phyloP scores from a whole-genome alignment of 108 stramenopile species.

The Nannochloropsis salina region DNA sequence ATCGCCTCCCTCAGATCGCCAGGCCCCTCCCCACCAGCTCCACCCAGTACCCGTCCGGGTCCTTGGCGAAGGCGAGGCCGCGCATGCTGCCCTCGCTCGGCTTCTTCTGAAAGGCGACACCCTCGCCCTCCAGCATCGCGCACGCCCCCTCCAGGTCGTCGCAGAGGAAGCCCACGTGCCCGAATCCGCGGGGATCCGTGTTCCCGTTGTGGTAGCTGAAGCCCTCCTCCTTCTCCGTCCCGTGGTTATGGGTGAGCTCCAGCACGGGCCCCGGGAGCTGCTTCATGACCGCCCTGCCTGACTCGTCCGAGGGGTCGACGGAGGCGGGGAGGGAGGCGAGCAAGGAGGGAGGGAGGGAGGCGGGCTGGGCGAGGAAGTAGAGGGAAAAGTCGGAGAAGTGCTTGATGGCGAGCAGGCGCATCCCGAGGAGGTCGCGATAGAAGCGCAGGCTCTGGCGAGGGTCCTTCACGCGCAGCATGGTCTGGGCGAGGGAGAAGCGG shows the following conservation, averaged over 20 bases:
- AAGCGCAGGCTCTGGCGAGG: conserved; percentile 72
- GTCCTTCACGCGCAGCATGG: conserved; percentile 93
- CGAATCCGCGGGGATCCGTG: conserved; percentile 75
- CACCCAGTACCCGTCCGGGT: conserved; percentile 78
- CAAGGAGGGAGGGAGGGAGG: not conserved
- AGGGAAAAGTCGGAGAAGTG: conserved; percentile 79
- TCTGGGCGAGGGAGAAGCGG: conserved; percentile 78
- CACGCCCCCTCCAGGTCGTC: conserved; percentile 78
- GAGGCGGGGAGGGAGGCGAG: not conserved
- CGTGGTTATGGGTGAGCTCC: conserved; percentile 86
- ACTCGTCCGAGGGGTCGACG: conserved; percentile 50
- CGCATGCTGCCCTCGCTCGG: conserved; percentile 74
- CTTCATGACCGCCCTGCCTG: not conserved
- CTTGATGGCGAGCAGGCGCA: conserved; percentile 62
- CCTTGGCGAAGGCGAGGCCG: conserved; percentile 65
- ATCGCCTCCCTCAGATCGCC: not conserved
- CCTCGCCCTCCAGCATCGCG: conserved; percentile 68
- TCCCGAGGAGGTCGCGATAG: conserved; percentile 69
- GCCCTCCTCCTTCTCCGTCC: conserved; percentile 62
- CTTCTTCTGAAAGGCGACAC: conserved; percentile 82
- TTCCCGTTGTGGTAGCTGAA: conserved; percentile 76
- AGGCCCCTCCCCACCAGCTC: conserved; percentile 58
- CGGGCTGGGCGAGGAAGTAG: conserved; percentile 75
- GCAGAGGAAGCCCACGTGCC: conserved; percentile 66
- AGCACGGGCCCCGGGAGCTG: conserved; percentile 38